Percentiles rank a stretch among this genome's conserved stretches.
Evolutionary conservation across 2,329 filamentous ascomycete species (phyloP).

Genomic region (Plenodomus tracheiphilus): DNA sequence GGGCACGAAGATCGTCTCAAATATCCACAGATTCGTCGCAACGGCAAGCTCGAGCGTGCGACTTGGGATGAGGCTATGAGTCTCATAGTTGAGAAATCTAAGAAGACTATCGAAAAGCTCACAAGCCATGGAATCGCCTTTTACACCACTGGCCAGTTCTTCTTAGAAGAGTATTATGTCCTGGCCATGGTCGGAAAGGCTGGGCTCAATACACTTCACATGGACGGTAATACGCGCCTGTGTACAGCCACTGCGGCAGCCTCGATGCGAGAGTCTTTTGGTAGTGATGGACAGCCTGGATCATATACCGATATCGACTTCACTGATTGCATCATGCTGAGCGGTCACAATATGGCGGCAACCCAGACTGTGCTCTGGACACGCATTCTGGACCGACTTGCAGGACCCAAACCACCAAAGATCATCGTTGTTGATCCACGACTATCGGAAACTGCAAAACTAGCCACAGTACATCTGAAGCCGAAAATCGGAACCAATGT

Average conservation of each 20-base stretch:
- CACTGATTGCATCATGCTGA: constrained; percentile 8
- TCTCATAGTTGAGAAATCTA: constrained; percentile 11
- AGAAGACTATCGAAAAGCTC: constrained; percentile 4
- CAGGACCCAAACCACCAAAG: constrained; percentile 5
- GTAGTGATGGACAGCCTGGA: constrained; percentile 7
- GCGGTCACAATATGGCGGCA: constrained; percentile 10
- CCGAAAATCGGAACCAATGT: constrained; percentile 11
- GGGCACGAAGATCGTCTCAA: constrained; percentile 4
- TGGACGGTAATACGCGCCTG: constrained; percentile 10
- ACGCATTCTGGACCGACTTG: constrained; percentile 6
- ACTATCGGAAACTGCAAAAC: constrained; percentile 9
- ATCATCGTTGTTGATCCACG: constrained; percentile 9
- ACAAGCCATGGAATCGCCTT: constrained; percentile 6
- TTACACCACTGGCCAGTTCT: constrained; percentile 6
- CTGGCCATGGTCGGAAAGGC: constrained; percentile 10
- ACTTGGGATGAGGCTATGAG: constrained; percentile 14
- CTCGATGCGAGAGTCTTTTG: constrained; percentile 10
- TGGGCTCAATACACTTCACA: constrained; percentile 9
- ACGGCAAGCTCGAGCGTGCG: constrained; percentile 7
- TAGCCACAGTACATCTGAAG: constrained; percentile 9
- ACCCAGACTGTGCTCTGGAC: constrained; percentile 7
- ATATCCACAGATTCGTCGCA: constrained; percentile 7
- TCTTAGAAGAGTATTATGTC: constrained; percentile 10
- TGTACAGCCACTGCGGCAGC: constrained; percentile 9
- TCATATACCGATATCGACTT: constrained; percentile 12